Evolutionary conservation across 2,329 filamentous ascomycete species (phyloP).

Genomic region (Exophiala lecanii-corni): DNA sequence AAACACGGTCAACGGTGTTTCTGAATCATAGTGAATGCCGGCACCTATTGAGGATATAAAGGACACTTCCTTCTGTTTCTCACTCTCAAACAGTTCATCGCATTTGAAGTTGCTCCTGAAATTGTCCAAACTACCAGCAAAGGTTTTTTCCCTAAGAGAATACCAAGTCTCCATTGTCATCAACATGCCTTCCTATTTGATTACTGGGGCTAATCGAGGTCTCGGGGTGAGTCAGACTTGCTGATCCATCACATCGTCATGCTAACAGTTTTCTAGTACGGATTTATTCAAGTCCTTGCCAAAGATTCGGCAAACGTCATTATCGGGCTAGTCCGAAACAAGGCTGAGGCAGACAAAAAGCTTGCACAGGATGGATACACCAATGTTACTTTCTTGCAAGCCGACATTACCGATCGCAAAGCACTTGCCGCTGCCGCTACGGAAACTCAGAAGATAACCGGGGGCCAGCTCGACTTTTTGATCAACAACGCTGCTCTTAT

Average conservation of each 20-base stretch:
- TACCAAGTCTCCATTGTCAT: no score
- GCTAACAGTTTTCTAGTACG: constrained; percentile 32
- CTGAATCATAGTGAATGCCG: no score
- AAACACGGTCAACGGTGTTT: no score
- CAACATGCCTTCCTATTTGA: constrained; percentile 26
- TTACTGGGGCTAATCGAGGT: constrained; percentile 28
- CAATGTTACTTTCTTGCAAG: constrained; percentile 47
- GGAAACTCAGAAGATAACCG: constrained; percentile 24
- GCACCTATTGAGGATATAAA: no score
- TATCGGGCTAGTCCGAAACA: constrained; percentile 48
- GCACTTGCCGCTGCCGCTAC: constrained; percentile 33
- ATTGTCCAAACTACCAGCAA: no score
- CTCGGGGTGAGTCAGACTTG: constrained; percentile 23
- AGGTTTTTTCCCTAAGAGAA: no score
- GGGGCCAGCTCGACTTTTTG: constrained; percentile 45
- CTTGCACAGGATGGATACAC: constrained; percentile 36
- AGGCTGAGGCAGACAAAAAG: constrained; percentile 41
- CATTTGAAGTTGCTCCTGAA: no score
- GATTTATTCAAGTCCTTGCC: constrained; percentile 47
- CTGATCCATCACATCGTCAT: constrained; percentile 1
- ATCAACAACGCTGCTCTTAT: constrained; percentile 48
- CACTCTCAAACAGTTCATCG: no score
- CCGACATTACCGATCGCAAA: constrained; percentile 40
- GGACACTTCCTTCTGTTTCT: no score
- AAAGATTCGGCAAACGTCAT: constrained; percentile 41